Conservation (phyloP, 352 stramenopile genomes). For the Pythium rishiriense region DNA sequence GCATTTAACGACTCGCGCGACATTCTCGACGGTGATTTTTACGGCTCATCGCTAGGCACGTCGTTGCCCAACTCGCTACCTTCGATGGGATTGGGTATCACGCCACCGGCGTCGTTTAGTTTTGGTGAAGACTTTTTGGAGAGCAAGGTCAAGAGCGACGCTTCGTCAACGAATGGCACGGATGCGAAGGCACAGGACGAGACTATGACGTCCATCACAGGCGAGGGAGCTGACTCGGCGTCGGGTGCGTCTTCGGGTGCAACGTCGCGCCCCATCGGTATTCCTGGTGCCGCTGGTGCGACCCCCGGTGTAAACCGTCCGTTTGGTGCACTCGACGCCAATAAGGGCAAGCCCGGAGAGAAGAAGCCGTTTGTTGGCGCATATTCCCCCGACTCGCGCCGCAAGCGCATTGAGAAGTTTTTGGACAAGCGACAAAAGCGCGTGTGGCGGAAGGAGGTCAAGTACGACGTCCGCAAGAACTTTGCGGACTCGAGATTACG, state of each 20-base stretch:
- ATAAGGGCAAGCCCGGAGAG: conserved; percentile 43
- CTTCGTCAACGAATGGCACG: conserved; percentile 29
- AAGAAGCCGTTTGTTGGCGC: conserved; percentile 66
- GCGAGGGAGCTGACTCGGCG: conserved; percentile 13
- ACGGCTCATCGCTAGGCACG: conserved; percentile 79
- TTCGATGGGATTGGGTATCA: conserved; percentile 87
- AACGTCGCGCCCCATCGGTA: conserved; percentile 76
- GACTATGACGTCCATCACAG: conserved; percentile 2
- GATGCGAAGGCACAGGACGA: conserved; percentile 22
- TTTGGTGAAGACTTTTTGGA: conserved; percentile 88
- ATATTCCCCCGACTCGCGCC: conserved; percentile 86
- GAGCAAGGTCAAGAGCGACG: conserved; percentile 64
- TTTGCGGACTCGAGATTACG: conserved; percentile 97
- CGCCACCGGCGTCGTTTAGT: conserved; percentile 76
- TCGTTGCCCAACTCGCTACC: conserved; percentile 84
- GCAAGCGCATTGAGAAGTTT: conserved; percentile 87
- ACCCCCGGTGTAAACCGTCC: conserved; percentile 28
- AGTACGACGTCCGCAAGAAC: conserved; percentile 99
- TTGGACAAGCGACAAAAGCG: conserved; percentile 91
- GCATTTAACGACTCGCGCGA: conserved; percentile 77
- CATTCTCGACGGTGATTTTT: conserved; percentile 82
- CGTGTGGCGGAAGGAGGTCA: conserved; percentile 97
- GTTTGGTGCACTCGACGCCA: conserved; percentile 41
- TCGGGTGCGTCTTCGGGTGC: conserved; percentile 29
- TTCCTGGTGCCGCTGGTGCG: conserved; percentile 48